Evolutionary conservation across 139 green algal genomes (phyloP), one percentile per base, ranked within the genome.

Genomic region (Chlorella sp.): DNA sequence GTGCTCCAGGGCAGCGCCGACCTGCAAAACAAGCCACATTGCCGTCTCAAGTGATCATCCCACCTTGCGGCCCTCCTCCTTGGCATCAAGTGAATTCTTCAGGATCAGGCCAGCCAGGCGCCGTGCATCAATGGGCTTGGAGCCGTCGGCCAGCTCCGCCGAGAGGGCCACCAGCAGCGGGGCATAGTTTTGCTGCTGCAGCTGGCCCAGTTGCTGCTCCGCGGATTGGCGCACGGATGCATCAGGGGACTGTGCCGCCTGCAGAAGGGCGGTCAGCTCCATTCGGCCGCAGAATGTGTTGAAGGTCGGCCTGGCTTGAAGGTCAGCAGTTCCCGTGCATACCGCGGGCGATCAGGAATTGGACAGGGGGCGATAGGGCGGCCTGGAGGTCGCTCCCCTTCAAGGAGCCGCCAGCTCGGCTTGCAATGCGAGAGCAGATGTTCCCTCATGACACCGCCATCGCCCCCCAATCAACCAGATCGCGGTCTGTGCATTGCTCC

Each of bases 31-130:
- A 57, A 57, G 48, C 48, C n/a, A n/a, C n/a, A n/a, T n/a, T n/a
- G n/a, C n/a, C n/a, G n/a, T n/a, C 9, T 57, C 48, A 57, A 57
- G 48, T 57, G 48, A 57, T 57, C 48, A 57, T 3, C 71, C n/a
- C 36, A 96, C 95, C 94, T 96, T 97, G 40, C 91, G 91, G 0
- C 73, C 73, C 2, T 92, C 90, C 57, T 99, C 97, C 88, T 97
- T 98, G 37, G 97, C 96, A 89, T 99, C 96, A 21, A 99, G 90
- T 30, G 91, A 82, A 93, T 99, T 99, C 89, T 99, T 99, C 2
- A 99, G 93, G n/a, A 99, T 92, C 11, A 99, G 86, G 15, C 97
- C 97, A 30, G 98, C 98, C 22, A 99, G 93, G 40, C 95, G 94
- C 64, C 98, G 90, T 1, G 93, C 90, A 48, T 98, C 95, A 16